A percentile compares a stretch with the other conserved stretches of the same genome.
Conservation (phyloP, 352 stramenopile genomes). For the Globisporangium parvum region DNA sequence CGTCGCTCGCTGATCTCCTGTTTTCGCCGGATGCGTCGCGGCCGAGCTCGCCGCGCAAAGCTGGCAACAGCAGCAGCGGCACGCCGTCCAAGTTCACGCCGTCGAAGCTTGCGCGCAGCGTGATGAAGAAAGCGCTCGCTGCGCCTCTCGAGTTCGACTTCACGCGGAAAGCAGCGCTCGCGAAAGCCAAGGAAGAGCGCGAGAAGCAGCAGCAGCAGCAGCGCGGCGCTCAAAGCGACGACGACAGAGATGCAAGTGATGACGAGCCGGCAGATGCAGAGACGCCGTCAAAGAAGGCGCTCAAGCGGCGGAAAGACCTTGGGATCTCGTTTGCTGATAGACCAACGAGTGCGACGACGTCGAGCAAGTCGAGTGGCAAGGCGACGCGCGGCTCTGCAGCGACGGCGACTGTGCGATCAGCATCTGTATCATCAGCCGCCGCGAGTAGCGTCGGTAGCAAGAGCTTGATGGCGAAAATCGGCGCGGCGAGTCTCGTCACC, state of each 20-base stretch:
- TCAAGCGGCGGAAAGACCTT: slow-evolving; percentile 19
- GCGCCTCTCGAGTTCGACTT: slow-evolving; percentile 45
- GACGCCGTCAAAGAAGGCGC: slow-evolving; percentile 14
- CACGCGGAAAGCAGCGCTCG: slow-evolving; percentile 31
- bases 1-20: slow-evolving; percentile 49
- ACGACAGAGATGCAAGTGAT: neutral
- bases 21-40: slow-evolving; percentile 15
- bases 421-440: neutral
- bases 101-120: slow-evolving; percentile 21
- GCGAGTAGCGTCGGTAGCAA: slow-evolving; percentile 1
- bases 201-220: slow-evolving; percentile 21
- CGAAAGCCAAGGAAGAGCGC: slow-evolving; percentile 21
- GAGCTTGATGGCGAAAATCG: slow-evolving; percentile 18
- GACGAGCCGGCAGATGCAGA: slow-evolving; percentile 4
- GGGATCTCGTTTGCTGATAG: slow-evolving; percentile 4
- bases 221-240: neutral
- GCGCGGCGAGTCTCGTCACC: slow-evolving; percentile 5
- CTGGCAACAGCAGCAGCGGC: slow-evolving; percentile 3
- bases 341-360: neutral
- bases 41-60: neutral
- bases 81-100: slow-evolving; percentile 12
- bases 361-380: slow-evolving; percentile 1
- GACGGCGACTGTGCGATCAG: no score
- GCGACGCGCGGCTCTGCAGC: neutral
- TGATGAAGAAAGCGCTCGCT: slow-evolving; percentile 19